Conservation (phyloP, 192 early-diverging fungal genomes). For the Glomus cerebriforme region DNA sequence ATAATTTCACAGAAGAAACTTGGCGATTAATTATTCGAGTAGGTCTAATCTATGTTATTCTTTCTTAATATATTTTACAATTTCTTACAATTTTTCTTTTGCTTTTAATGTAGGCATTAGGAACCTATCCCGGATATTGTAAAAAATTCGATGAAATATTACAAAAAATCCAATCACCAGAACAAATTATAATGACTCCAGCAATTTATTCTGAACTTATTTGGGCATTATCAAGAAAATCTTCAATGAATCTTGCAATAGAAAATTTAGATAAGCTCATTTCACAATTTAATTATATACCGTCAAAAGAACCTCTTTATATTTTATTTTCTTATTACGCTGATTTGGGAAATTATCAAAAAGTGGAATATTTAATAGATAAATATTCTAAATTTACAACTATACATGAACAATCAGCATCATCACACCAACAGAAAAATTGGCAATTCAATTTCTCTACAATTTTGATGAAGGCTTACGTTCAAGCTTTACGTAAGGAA, state of each 20-base stretch:
- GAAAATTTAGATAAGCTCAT: neutral
- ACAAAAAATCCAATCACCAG: neutral
- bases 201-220: constrained; percentile 4
- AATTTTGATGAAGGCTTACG: constrained; percentile 6
- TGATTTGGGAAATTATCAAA: neutral
- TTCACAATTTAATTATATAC: neutral
- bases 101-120: neutral
- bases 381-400: neutral
- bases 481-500: neutral
- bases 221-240: constrained; percentile 23
- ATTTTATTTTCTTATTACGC: neutral
- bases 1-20: constrained; percentile 11
- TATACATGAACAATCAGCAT: neutral
- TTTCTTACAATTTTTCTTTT: neutral
- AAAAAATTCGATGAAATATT: neutral
- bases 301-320: constrained; percentile 3
- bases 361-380: neutral
- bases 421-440: neutral
- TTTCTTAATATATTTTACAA: neutral
- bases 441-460: constrained; percentile 5
- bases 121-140: neutral
- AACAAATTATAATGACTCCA: neutral
- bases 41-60: neutral
- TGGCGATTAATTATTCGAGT: constrained; percentile 18
- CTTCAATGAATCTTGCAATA: neutral